Evolutionary conservation across 2,329 filamentous ascomycete species (phyloP), one percentile per base, ranked within the genome.

Genomic region (Clonostachys chloroleuca): DNA sequence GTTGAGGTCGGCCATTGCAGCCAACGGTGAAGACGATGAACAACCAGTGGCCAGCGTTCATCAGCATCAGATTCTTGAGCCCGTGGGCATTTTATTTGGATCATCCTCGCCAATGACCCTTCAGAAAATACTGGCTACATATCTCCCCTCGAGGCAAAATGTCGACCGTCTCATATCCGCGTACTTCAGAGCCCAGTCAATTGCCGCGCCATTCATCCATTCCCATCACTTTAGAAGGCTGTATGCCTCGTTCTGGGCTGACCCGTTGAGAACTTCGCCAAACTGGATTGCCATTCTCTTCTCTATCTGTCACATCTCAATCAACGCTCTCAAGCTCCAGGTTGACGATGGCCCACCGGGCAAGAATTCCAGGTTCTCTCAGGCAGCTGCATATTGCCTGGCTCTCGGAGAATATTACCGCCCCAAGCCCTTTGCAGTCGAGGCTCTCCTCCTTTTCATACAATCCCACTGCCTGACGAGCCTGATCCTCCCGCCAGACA

Each of bases 281-380:
- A 60, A 77, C 30, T 78, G 75, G 75, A 60, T 75, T 37, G 75
- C 73, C 51, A 70, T 75, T 37, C 59, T 78, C 44, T 74, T 74
- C 49, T 76, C 74, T 6, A 66, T 77, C 42, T 52, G 77, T 37
- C 64, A 62, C 50, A 64, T 67, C 6, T 70, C 42, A 20, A 33
- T n/a, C 35, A 34, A 14, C 20, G 12, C 9, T 10, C 24, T 30
- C 24, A 17, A 40, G 17, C 53, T 78, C 37, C 65, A 63, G 50
- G 64, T 66, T 6, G 36, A 39, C 14, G 14, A n/a, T 7, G 12
- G 36, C 36, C 62, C 48, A 43, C 24, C 24, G 6, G 6, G 3
- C 24, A 30, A 24, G 24, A n/a, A n/a, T 10, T 17, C 8, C 14
- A 24, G 30, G 44, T 75, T 60, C 43, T 57, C 61, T 40, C 56